Conservation (phyloP, 306 rosid species). For the Astragalus membranaceus region DNA sequence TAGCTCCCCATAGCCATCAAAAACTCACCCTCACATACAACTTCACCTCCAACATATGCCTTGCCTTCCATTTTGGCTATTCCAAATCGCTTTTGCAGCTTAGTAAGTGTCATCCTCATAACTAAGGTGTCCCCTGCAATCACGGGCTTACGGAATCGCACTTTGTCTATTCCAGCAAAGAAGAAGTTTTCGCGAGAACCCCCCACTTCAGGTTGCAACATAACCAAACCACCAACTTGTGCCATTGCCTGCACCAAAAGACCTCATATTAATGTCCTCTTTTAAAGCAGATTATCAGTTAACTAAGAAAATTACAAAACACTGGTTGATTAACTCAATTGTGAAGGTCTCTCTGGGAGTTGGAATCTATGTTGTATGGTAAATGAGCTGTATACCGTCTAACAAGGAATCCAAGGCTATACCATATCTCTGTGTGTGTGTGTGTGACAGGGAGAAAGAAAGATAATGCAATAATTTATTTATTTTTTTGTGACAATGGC, state of each 20-base stretch:
- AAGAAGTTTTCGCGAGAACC: constrained; percentile 78
- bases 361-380: background rate
- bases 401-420: background rate
- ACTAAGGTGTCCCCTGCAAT: constrained; percentile 90
- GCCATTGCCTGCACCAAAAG: constrained; percentile 76
- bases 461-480: too few relatives aligned
- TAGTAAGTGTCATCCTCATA: constrained; percentile 82
- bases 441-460: too few relatives aligned
- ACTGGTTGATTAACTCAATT: background rate
- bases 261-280: background rate
- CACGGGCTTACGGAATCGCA: constrained; percentile 83
- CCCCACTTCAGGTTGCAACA: constrained; percentile 91
- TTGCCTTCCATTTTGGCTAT: constrained; percentile 94
- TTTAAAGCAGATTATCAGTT: background rate
- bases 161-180: constrained; percentile 93
- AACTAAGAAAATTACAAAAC: background rate
- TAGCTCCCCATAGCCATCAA: constrained; percentile 64
- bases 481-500: too few relatives aligned
- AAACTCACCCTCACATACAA: constrained; percentile 89
- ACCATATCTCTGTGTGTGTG: background rate
- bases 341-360: constrained; percentile 4
- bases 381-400: constrained; percentile 1
- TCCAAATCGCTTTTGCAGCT: constrained; percentile 84
- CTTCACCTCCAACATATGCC: constrained; percentile 88
- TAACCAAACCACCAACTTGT: constrained; percentile 87